Base-by-base conservation (phyloP, 2,329 filamentous ascomycete species). In the Purpureocillium takamizusanense region DNA sequence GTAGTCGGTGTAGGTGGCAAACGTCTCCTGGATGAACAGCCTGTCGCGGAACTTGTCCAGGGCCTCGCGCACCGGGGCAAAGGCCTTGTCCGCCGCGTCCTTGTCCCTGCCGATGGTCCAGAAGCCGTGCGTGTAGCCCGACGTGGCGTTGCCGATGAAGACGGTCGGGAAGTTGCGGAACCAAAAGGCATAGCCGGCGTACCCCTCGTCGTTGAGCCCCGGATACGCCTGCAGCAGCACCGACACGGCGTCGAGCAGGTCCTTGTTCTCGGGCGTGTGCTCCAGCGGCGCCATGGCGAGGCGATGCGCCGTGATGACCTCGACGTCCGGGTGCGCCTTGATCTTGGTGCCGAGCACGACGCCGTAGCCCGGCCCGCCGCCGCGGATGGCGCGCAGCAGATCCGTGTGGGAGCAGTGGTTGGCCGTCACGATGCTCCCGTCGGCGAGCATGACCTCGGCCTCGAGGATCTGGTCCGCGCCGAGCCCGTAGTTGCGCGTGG, bases 401-500 rank as follows among this genome's bases (percentile, higher is more conserved):
- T 61, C 56, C 1, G 46, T 23, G 33, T 65, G 48, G 31, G 60
- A 41, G 35, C 53, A 59, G 4, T 53, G 46, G 28, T 52, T 61
- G 5, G 60, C 60, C 0, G 46, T 59, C 5, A 65, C 51, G 18
- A 60, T 39, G 1, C 42, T 37, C 8, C 65, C 65, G 21, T 57
- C 45, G 1, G 63, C 59, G 0, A 61, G 52, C 30, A 69, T 56
- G 4, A 68, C 60, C 25, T 63, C 49, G 6, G 56, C 55, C 40
- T 66, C 62, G 28, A 70, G 59, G 1, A 65, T 54, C 45, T 70
- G 61, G 43, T 70, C 67, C 1, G 62, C 60, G 2, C 55, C 65
- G 11, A 69, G 52, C 3, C 65, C 66, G 39, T 64, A 67, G 23
- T 60, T 51, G 31, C 51, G 53, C 10, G 57, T 55, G 8, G 57